A percentile compares a stretch with the other conserved stretches of the same genome.
Conservation (phyloP, 257 asterid genomes). For the Plectranthus barbatus region DNA sequence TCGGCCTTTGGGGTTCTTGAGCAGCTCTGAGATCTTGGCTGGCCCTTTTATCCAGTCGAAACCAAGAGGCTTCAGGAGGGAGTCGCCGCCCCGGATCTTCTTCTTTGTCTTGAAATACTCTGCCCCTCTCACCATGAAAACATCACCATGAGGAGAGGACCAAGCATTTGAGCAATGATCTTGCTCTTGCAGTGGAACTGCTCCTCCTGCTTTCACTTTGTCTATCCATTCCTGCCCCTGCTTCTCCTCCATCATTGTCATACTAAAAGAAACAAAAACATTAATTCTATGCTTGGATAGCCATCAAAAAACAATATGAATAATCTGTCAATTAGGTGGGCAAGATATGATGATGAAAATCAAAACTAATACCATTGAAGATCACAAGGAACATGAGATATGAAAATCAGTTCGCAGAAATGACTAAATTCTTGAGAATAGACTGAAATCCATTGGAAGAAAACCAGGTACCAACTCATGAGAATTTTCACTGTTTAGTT, state of each 20-base stretch:
- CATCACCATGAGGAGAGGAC: conserved; percentile 74
- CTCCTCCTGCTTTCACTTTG: conserved; percentile 62
- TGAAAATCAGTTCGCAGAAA: not conserved
- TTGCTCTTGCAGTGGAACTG: conserved; percentile 58
- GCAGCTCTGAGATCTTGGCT: conserved; percentile 50
- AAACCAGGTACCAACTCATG: not conserved
- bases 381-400: not conserved
- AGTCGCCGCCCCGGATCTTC: conserved; percentile 63
- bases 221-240: conserved; percentile 54
- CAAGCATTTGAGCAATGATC: conserved; percentile 56
- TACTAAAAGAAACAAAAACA: conserved; percentile 7
- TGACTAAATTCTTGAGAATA: not conserved
- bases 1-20: conserved; percentile 52
- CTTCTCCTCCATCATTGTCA: conserved; percentile 39
- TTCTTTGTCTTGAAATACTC: conserved; percentile 48
- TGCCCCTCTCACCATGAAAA: conserved; percentile 72
- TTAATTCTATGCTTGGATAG: conserved; percentile 3
- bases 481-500: not conserved
- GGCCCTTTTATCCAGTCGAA: conserved; percentile 85
- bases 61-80: conserved; percentile 73
- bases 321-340: not conserved
- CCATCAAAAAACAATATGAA: not conserved
- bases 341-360: not conserved
- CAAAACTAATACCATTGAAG: not conserved
- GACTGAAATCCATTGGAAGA: not conserved